Conservation (phyloP, 2,329 filamentous ascomycete species). For the Periconia sp. region DNA sequence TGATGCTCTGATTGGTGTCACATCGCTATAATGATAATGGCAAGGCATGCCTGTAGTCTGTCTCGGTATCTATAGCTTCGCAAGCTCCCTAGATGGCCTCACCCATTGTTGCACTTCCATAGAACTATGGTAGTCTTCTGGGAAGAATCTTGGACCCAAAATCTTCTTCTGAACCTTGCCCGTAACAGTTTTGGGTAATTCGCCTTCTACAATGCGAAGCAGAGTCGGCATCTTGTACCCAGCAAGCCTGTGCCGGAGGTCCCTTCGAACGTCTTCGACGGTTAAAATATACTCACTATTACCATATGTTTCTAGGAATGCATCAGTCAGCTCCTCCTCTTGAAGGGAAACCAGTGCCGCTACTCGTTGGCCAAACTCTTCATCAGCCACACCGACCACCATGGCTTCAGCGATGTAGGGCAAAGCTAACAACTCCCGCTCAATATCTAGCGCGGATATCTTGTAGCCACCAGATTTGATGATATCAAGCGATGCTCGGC, state of each 20-base stretch:
- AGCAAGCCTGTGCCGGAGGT: constrained; percentile 53
- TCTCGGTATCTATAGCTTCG: constrained; percentile 27
- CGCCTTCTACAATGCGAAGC: constrained; percentile 51
- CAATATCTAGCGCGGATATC: constrained; percentile 61
- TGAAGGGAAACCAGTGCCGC: constrained; percentile 58
- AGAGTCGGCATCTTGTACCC: constrained; percentile 58
- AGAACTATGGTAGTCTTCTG: constrained; percentile 23
- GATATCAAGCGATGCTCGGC: constrained; percentile 59
- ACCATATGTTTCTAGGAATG: constrained; percentile 20
- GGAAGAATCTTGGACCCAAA: constrained; percentile 49
- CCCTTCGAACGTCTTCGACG: constrained; percentile 50
- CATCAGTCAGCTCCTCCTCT: constrained; percentile 34
- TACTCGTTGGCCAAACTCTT: constrained; percentile 62
- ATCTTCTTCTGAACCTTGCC: constrained; percentile 60
- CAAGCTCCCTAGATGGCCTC: constrained; percentile 17
- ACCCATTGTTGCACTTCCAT: constrained; percentile 40
- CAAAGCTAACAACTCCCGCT: constrained; percentile 58
- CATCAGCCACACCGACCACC: constrained; percentile 60
- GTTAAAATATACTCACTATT: constrained; percentile 32
- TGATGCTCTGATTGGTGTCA: no score
- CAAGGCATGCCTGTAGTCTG: no score
- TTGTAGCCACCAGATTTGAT: constrained; percentile 65
- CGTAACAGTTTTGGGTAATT: constrained; percentile 56
- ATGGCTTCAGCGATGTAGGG: constrained; percentile 59
- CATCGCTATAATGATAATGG: no score